Conservation (phyloP, 2,329 filamentous ascomycete species). For the Sporothrix luriei region DNA sequence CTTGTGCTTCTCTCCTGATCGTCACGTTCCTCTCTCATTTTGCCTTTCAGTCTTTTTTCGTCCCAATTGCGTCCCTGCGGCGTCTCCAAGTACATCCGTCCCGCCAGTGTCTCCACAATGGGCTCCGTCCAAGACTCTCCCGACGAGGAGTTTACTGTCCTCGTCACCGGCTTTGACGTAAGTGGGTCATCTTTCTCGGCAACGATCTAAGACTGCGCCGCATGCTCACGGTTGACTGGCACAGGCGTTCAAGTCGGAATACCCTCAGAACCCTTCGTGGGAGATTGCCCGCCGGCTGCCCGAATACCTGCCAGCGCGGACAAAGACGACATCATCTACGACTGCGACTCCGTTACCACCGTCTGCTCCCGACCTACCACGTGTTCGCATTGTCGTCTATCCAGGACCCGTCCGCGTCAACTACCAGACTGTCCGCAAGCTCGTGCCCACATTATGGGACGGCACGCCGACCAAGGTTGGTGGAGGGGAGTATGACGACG, state of each 20-base stretch:
- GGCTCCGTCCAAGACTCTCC: slow-evolving; percentile 39
- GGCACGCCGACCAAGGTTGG: neutral
- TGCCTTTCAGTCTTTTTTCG: no score
- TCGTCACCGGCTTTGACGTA: slow-evolving; percentile 66
- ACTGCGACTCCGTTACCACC: neutral
- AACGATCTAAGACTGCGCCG: no score
- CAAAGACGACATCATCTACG: neutral
- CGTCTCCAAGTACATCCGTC: neutral
- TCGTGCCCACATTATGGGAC: slow-evolving; percentile 66
- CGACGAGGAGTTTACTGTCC: slow-evolving; percentile 58
- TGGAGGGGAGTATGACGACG: neutral
- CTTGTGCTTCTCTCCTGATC: neutral
- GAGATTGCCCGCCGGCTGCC: slow-evolving; percentile 74
- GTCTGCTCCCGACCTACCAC: slow-evolving; percentile 41
- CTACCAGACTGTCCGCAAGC: slow-evolving; percentile 65
- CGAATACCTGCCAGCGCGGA: slow-evolving; percentile 54
- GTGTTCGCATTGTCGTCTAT: slow-evolving; percentile 66
- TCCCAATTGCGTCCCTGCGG: neutral
- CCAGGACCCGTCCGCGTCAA: slow-evolving; percentile 69
- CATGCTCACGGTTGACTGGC: neutral
- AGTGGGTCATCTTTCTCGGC: slow-evolving; percentile 5
- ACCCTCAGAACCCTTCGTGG: slow-evolving; percentile 77
- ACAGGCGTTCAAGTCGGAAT: slow-evolving; percentile 74
- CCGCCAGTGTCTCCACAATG: slow-evolving; percentile 35
- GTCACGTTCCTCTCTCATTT: neutral